Evolutionary conservation across 176 grass and related monocot genomes (phyloP).

Genomic region (sorghum (Sorghum bicolor)): Sorghum_bicolor_NCBIv3 NC_012875.2:52306001-52306500

Average conservation of each 20-base stretch:
- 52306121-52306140: not conserved
- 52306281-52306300: constrained; percentile 22
- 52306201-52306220: constrained; percentile 87
- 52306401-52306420: constrained; percentile 92
- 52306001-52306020: constrained; percentile 11
- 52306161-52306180: constrained; percentile 4
- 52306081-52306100: constrained; percentile 96
- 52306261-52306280: constrained; percentile 99
- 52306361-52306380: constrained; percentile 87
- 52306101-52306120: constrained; percentile 74
- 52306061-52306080: constrained; percentile 92
- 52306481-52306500: constrained; percentile 97
- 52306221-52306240: constrained; percentile 95
- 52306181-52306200: constrained; percentile 58
- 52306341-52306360: constrained; percentile 18
- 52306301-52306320: not conserved
- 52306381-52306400: constrained; percentile 99
- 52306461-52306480: constrained; percentile 71
- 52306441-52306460: constrained; percentile 86
- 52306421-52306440: constrained; percentile 85
- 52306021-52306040: constrained; percentile 71
- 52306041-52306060: constrained; percentile 87
- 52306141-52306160: not conserved
- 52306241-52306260: constrained; percentile 91
- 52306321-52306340: constrained; percentile 5